Percentiles rank a stretch among this genome's conserved stretches.
phyloP scores from a whole-genome alignment of 192 early-diverging fungal species.

The Cladochytrium replicatum region DNA sequence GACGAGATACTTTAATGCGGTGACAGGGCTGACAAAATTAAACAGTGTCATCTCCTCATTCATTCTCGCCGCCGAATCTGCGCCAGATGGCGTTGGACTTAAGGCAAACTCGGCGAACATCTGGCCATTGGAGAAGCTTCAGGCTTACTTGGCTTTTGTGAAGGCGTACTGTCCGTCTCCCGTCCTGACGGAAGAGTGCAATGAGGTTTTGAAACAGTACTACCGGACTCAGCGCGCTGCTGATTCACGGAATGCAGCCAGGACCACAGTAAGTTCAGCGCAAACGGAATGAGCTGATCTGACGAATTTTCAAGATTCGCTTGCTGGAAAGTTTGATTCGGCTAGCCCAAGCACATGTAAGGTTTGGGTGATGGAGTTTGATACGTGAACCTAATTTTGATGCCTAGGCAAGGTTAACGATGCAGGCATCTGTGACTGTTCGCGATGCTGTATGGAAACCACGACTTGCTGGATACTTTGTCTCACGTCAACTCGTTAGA shows the following conservation, averaged over 20 bases:
- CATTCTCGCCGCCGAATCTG: constrained; percentile 20
- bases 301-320: constrained; percentile 16
- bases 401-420: constrained; percentile 42
- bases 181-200: constrained; percentile 43
- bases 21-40: neutral
- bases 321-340: constrained; percentile 39
- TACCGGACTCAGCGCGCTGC: constrained; percentile 61
- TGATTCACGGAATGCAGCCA: constrained; percentile 52
- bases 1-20: neutral
- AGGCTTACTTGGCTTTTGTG: constrained; percentile 56
- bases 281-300: constrained; percentile 1
- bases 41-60: constrained; percentile 29
- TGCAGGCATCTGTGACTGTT: constrained; percentile 38
- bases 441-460: constrained; percentile 51
- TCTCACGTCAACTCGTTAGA: constrained; percentile 19
- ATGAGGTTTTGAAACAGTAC: constrained; percentile 53
- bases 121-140: constrained; percentile 55
- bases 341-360: constrained; percentile 36
- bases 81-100: neutral
- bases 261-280: constrained; percentile 50
- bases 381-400: neutral
- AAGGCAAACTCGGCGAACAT: constrained; percentile 1
- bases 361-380: constrained; percentile 1
- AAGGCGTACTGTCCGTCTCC: constrained; percentile 49
- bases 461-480: constrained; percentile 42